Evolutionary conservation across 1,284 basidiomycete genomes (phyloP).

Genomic region (Porodaedalea pini): DNA sequence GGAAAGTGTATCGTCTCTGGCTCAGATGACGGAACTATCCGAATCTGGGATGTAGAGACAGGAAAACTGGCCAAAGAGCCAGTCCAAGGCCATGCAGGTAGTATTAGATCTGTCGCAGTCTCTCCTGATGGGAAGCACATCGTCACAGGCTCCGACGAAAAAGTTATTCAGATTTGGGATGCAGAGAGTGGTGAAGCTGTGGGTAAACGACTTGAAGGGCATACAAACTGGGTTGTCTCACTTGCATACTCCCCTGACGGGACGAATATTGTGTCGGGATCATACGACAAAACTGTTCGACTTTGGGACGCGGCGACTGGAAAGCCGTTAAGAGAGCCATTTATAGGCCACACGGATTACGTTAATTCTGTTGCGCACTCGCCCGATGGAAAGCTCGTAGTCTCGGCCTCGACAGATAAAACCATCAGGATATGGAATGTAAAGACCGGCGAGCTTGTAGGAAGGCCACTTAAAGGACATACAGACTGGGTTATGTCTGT

Average conservation of each 20-base stretch:
- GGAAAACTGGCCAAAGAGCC: conserved; percentile 9
- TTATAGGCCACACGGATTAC: conserved; percentile 15
- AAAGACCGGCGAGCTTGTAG: conserved; percentile 9
- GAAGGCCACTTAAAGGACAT: conserved; percentile 18
- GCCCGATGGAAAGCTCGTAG: conserved; percentile 46
- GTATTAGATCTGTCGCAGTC: conserved; percentile 10
- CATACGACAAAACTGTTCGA: conserved; percentile 14
- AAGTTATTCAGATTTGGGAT: conserved; percentile 20
- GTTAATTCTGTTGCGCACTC: conserved; percentile 22
- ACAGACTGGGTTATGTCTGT: conserved; percentile 45
- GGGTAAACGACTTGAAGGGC: conserved; percentile 13
- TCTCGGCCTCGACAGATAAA: conserved; percentile 45
- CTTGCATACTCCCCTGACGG: conserved; percentile 17
- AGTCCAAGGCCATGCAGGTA: conserved; percentile 4
- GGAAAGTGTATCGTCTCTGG: conserved; percentile 24
- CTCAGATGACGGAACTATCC: conserved; percentile 15
- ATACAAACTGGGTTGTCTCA: conserved; percentile 9
- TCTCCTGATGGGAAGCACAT: conserved; percentile 21
- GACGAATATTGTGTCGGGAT: conserved; percentile 13
- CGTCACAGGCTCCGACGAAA: conserved; percentile 19
- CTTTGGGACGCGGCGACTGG: conserved; percentile 17
- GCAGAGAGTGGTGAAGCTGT: conserved; percentile 7
- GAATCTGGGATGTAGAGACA: conserved; percentile 22
- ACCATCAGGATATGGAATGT: conserved; percentile 32
- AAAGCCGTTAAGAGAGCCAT: not conserved